Base-by-base conservation (phyloP, 2,329 filamentous ascomycete genomes). In the Fusarium succisae region DNA sequence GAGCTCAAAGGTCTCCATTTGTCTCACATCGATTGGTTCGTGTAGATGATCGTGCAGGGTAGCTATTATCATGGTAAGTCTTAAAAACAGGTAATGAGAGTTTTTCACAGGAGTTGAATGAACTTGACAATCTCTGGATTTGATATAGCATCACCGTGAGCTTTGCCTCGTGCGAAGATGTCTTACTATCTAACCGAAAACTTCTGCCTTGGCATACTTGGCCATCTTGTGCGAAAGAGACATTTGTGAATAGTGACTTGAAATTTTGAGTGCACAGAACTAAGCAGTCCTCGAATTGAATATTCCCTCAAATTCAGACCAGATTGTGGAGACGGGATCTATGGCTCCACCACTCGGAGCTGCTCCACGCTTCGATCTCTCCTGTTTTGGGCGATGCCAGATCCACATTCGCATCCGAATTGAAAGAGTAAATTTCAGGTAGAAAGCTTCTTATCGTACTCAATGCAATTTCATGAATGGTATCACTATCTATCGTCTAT, bases 401-500 rank as follows among this genome's bases (percentile, higher is more conserved):
- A 24, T 18, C 43, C 56, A 58, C 24, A n/a, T 30, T 8, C 1
- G 2, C 11, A 13, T n/a, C 4, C 24, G 32, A 37, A 58, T 38
- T 28, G 8, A 1, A 6, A 3, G 24, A 28, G 24, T 39, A 44
- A 56, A 15, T 0, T 8, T 6, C 4, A 30, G 11, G 15, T 15
- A 0, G 6, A 20, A 20, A 32, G 8, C 30, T 35, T 17, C 22
- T 20, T 4, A 14, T 24, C 2, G n/a, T n/a, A n/a, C 5, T 44
- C 20, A n/a, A 26, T 20, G 37, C 24, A 55, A 35, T 20, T 17
- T 47, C 26, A 58, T 14, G 26, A 54, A 41, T 70, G 67, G 66
- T 70, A 70, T 66, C 66, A 59, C 66, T 70, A 44, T 60, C 41
- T 70, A 48, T 55, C 20, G 28, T 70, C 45, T 58, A 59, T 39